A percentile compares a stretch with the other conserved stretches of the same genome.
phyloP scores from a whole-genome alignment of 352 stramenopile genomes.

The Bremia lactucae region DNA sequence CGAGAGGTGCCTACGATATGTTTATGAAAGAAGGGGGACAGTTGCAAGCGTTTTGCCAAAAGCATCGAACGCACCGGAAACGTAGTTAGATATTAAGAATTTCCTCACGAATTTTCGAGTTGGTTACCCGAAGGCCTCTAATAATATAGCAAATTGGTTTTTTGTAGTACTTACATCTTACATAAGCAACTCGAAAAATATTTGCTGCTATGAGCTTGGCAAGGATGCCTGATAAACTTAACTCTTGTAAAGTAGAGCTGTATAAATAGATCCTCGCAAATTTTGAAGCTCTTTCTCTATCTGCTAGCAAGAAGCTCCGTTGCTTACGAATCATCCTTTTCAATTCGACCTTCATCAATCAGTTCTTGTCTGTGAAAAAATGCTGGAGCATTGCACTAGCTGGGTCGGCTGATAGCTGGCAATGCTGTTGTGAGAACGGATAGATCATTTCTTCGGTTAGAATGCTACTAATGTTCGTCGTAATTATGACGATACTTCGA shows the following conservation, averaged over 20 bases:
- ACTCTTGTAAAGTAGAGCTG: too few relatives aligned
- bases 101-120: too few relatives aligned
- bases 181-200: too few relatives aligned
- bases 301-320: conserved; percentile 63
- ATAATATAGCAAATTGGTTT: conserved; percentile 25
- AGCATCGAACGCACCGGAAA: conserved; percentile 51
- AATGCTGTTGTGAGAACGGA: conserved; percentile 77
- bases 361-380: conserved; percentile 78
- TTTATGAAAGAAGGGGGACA: conserved; percentile 85
- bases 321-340: conserved; percentile 71
- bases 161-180: conserved; percentile 6
- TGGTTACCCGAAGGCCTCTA: conserved; percentile 19
- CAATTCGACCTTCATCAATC: conserved; percentile 79
- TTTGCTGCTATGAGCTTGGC: conserved; percentile 46
- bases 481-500: conserved; percentile 61
- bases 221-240: conserved; percentile 55
- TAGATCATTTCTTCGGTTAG: conserved; percentile 75
- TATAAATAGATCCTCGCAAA: conserved; percentile 28
- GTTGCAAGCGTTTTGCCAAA: conserved; percentile 70
- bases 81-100: conserved; percentile 28
- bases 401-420: conserved; percentile 58
- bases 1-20: conserved; percentile 75
- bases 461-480: conserved; percentile 70
- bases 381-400: conserved; percentile 58
- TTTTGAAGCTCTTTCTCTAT: conserved; percentile 51